Base-by-base conservation (phyloP, 768 basidiomycete species). In the Phlegmacium glaucopus region DNA sequence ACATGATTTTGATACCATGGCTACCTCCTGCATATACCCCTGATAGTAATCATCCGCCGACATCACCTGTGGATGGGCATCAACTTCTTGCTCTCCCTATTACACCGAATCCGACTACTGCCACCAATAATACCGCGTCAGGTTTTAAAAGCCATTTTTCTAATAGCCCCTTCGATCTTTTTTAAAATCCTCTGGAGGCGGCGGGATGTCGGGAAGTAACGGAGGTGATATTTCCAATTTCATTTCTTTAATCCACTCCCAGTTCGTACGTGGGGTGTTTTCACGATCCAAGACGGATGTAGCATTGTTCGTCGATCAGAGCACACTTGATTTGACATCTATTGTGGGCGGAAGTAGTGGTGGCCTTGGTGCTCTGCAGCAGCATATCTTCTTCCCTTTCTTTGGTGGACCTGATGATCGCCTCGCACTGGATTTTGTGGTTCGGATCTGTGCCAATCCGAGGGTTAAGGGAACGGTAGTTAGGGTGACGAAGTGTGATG, bases 351-450 rank as follows among this genome's bases (percentile, higher is more conserved):
- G 32, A 8, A 11, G 11, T 6, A n/a, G 6, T 18, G 48, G 17
- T 16, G 43, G 42, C 27, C 53, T 54, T 34, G 36, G 63, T 22
- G 48, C 63, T 39, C 67, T 67, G 34, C 63, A 57, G 8, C 76
- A 83, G 58, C 88, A 91, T 59, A 55, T 97, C 11, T 88, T 92
- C 67, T 58, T 96, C 10, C 89, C 92, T 0, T 97, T 97, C 78
- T 89, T 92, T 62, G 95, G 95, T 17, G 95, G 95, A 0, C 87
- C 92, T 0, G 95, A 98, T 63, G 94, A 96, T 61, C 76, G 95
- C 2, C 73, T 93, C 12, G 90, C 92, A 0, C 69, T 98, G 29
- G 82, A 87, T 26, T 82, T 97, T 55, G 86, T 90, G 17, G 78
- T 87, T 11, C 94, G 94, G 65, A 69, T 96, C 25, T 94, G 90